Base-by-base conservation (phyloP, 306 rosid species). In the Dalbergia cultrata region DNA sequence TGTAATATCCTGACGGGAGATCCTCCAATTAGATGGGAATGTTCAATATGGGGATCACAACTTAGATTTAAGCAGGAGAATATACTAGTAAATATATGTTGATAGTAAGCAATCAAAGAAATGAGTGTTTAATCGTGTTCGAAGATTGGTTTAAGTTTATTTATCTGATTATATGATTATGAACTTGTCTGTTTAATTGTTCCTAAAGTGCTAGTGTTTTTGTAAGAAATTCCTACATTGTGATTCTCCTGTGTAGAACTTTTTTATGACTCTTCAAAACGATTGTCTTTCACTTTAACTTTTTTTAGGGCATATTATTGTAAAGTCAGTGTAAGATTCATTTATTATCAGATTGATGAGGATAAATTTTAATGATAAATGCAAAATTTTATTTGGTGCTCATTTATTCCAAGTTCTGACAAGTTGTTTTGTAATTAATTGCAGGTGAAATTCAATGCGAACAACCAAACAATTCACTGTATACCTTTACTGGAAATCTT, bases 381-480 rank as follows among this genome's bases (percentile, higher is more conserved):
- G 49, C 68, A 14, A 72, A 71, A 16, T 60, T 78, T 65, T 43
- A 58, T 62, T 49, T 58, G 18, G 73, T 74, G 68, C 41, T 33
- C 31, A 67, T 74, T 34, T 65, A 49, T 67, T 70, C 16, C 17
- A 59, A 70, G 31, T 52, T 62, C 35, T 84, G 62, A 87, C 45
- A 4, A 54, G 34, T 19, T 21, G 41, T 78, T 52, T 68, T 83
- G 33, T 60, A 52, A 70, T 60, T 61, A 44, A 62, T 71, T 89
- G 83, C 85, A 95, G 99, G 99, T 73, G 99, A 95, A 93, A 76
- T 93, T 88, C 93, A 95, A 84, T 91, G 99, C 61, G 97, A 95
- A 81, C 99, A 95, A 64, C 97, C 99, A 58, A 95, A 95, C 88
- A 95, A 93, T 90, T 95, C 99, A 19, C 75, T 95, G 71, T 93